Evolutionary conservation across 2,329 filamentous ascomycete genomes (phyloP).

Genomic region (Xylaria sp.): DNA sequence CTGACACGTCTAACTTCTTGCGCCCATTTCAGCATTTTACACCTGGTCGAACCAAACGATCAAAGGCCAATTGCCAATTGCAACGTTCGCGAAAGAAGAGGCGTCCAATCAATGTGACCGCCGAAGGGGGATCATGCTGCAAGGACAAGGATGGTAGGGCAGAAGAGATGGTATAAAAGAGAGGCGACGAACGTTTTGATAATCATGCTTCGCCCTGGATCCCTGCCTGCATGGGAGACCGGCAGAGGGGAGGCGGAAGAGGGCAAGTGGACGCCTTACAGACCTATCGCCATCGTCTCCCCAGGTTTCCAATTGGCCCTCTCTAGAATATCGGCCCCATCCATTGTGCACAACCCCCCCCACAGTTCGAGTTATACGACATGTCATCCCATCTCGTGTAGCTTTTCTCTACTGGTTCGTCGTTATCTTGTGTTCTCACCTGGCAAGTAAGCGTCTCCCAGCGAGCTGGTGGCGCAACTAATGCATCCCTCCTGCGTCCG

Average conservation of each 20-base stretch:
- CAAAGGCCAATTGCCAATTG: background rate
- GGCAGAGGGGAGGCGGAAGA: background rate
- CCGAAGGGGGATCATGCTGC: background rate
- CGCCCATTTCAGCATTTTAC: background rate
- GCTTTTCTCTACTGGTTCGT: background rate
- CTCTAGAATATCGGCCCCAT: background rate
- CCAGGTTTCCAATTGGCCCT: background rate
- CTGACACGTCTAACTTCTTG: background rate
- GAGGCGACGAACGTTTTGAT: slow-evolving; percentile 3
- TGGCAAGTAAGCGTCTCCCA: slow-evolving; percentile 2
- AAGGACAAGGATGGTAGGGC: background rate
- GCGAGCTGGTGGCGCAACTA: background rate
- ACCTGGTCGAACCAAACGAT: background rate
- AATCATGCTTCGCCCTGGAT: background rate
- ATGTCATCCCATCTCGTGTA: background rate
- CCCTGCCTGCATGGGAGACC: background rate
- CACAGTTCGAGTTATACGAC: background rate
- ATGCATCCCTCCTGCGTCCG: background rate
- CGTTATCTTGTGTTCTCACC: background rate
- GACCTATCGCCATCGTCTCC: slow-evolving; percentile 1
- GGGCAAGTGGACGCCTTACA: background rate
- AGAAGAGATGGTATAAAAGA: background rate
- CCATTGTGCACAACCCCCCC: background rate
- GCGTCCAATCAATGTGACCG: background rate
- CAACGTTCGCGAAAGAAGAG: background rate